Evolutionary conservation across 768 basidiomycete species (phyloP), one percentile per base, ranked within the genome.

Genomic region (Tulasnella sp.): DNA sequence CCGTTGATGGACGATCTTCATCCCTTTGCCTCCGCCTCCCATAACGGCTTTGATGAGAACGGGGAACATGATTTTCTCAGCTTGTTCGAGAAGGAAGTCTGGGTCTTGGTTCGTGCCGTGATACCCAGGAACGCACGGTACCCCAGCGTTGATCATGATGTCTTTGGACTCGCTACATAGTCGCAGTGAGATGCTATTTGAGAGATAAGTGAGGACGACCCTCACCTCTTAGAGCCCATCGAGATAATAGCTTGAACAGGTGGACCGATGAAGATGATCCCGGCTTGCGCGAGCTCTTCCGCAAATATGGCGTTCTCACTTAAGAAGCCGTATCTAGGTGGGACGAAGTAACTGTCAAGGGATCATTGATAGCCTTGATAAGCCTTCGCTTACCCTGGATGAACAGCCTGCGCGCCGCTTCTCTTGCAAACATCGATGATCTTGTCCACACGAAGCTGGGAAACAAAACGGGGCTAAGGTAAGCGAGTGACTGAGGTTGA

Each of bases 1-100:
- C n/a, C 84, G 80, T 2, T 86, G 83, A 29, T 86, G 81, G 2
- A 94, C 92, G 11, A 87, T 88, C 52, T 94, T 89, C 94, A 97
- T 97, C 52, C 95, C 95, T 79, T 97, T 97, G 1, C 95, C 95
- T 6, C 95, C 95, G 19, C 95, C 95, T 32, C 95, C 95, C 75
- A 95, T 90, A 62, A 95, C 90, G n/a, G 95, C 95, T 78, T 98
- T 98, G 80, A 98, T 97, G 35, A 98, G 83, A 1, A 96, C 91
- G 34, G 95, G 95, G 77, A 92, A 96, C 12, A 91, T 92, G 36
- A 95, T 92, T 72, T 86, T 81, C 77, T 87, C 81, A 0, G 94
- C 89, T 77, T 90, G 84, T n/a, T 80, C 75, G 64, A 85, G 86
- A 29, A 97, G 85, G 74, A 87, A 85, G n/a, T 84, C 78, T 0